Percentiles rank a stretch among this genome's conserved stretches.
phyloP scores from a whole-genome alignment of 305 asterid genomes.

The Solanum hybrid region DNA sequence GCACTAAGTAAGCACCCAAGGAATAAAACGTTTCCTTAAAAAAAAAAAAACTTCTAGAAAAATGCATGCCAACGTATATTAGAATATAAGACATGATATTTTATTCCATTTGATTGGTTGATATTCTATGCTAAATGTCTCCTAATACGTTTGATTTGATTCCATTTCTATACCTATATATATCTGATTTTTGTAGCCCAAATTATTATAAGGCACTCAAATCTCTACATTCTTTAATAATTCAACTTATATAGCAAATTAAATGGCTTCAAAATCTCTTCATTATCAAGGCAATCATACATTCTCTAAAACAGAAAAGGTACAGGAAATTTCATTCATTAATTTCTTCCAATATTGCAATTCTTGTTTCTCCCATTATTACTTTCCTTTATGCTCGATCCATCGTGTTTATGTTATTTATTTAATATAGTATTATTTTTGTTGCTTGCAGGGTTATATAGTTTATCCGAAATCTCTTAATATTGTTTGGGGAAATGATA shows the following conservation, averaged over 20 bases:
- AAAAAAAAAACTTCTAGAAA: no score
- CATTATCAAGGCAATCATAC: background rate
- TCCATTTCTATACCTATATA: background rate
- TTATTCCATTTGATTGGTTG: background rate
- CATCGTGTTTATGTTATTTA: background rate
- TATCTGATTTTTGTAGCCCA: background rate
- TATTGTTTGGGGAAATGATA: background rate
- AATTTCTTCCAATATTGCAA: background rate
- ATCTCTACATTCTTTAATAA: background rate
- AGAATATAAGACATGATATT: no score
- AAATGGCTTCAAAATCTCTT: background rate
- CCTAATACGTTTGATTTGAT: background rate
- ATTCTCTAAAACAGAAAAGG: background rate
- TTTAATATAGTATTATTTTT: background rate
- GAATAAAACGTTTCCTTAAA: no score
- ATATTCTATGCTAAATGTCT: background rate
- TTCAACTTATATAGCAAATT: background rate
- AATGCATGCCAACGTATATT: no score
- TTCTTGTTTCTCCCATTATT: no score
- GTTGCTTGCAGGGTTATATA: background rate
- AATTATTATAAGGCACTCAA: background rate
- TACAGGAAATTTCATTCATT: background rate
- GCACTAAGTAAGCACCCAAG: background rate
- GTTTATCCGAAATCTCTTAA: background rate
- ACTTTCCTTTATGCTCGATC: no score